Evolutionary conservation across 2,329 filamentous ascomycete genomes (phyloP), one percentile per base, ranked within the genome.

Genomic region (Fusarium nelsonii): DNA sequence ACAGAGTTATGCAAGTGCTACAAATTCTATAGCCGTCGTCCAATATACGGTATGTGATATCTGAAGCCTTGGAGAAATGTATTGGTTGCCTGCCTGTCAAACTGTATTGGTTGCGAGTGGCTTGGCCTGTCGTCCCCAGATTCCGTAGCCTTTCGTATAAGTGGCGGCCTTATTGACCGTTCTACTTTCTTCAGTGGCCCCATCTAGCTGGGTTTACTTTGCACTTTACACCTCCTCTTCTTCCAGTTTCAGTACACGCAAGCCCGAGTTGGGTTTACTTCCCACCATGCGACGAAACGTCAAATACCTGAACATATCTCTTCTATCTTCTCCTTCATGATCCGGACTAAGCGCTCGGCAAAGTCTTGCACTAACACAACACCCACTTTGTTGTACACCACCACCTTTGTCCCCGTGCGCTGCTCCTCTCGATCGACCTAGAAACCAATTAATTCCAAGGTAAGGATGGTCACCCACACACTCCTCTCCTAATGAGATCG

Each of bases 151-250:
- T 69, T 56, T 56, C 58, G 36, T 56, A 58, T 53, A 28, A 63
- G 65, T 74, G 69, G 68, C 57, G 55, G 63, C 34, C 51, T 54
- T 71, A 37, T 73, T 69, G 61, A 72, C 69, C 53, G 43, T 63
- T 57, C 54, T 64, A 64, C 50, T 70, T 60, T 52, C 58, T 60
- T 63, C 61, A 41, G 18, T 68, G 50, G 56, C 58, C 66, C 70
- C 54, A 23, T 64, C 53, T 63, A 48, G 16, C 61, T 65, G 63
- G 70, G 56, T 68, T 58, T 45, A 54, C 56, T 18, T 50, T 68
- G 45, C 30, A 23, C 64, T 53, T 36, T 48, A 30, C 34, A 51
- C 71, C 50, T 69, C 50, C 23, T 26, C 43, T 54, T 57, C 37
- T 43, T 46, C 55, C 36, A 52, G 34, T 50, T 45, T 39, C 18